Percentiles rank a stretch among this genome's conserved stretches.
These are phyloP conservation scores for Boletus vermiculosoides DNA, from an alignment of 768 basidiomycete genomes.

Conservation along the genomic window DNA sequence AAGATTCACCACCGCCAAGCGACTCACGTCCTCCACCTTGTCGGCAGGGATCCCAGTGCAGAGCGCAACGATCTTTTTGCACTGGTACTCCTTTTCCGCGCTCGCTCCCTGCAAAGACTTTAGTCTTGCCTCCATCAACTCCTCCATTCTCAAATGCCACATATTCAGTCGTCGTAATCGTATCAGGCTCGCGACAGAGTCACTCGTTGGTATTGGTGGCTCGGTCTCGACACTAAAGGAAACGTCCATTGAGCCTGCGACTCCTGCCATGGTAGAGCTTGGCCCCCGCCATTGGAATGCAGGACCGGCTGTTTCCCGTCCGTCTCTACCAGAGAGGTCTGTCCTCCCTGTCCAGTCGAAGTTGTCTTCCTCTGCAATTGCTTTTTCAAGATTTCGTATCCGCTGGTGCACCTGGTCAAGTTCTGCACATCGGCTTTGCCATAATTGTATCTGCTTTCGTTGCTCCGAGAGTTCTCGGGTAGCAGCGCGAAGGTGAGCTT, in stretches of 20 bases:
- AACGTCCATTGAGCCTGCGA: slow-evolving; percentile 64
- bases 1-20: slow-evolving; percentile 13
- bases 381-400: slow-evolving; percentile 80
- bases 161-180: slow-evolving; percentile 70
- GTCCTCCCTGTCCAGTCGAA: slow-evolving; percentile 90
- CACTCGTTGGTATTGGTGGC: slow-evolving; percentile 61
- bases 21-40: slow-evolving; percentile 86
- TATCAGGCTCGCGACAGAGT: slow-evolving; percentile 61
- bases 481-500: slow-evolving; percentile 82
- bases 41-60: slow-evolving; percentile 86
- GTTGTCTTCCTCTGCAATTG: slow-evolving; percentile 70
- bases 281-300: slow-evolving; percentile 73
- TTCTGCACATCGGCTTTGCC: slow-evolving; percentile 72
- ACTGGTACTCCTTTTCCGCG: slow-evolving; percentile 88
- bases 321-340: slow-evolving; percentile 41
- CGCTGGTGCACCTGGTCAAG: slow-evolving; percentile 81
- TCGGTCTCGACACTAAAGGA: slow-evolving; percentile 66
- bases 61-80: slow-evolving; percentile 86
- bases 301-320: slow-evolving; percentile 38
- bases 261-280: slow-evolving; percentile 62
- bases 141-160: slow-evolving; percentile 83
- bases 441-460: slow-evolving; percentile 76
- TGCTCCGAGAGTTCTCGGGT: slow-evolving; percentile 91
- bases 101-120: slow-evolving; percentile 72
- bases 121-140: slow-evolving; percentile 68